A percentile compares a stretch with the other conserved stretches of the same genome.
phyloP scores from a whole-genome alignment of 2,329 filamentous ascomycete species.

The Didymella exigua region DNA sequence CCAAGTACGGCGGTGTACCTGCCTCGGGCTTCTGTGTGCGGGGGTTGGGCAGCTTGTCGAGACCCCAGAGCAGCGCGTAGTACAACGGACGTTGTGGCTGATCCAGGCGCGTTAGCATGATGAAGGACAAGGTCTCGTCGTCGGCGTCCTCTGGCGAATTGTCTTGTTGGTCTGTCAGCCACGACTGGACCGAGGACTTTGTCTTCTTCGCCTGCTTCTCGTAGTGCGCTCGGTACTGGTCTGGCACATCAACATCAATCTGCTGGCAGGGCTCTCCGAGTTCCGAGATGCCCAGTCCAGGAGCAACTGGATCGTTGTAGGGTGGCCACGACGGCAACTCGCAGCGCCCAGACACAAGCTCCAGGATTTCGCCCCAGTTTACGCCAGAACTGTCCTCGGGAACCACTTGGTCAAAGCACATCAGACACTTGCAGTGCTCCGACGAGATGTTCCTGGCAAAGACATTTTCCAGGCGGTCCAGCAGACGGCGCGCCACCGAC shows the following conservation, averaged over 20 bases:
- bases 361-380: constrained; percentile 94
- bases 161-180: constrained; percentile 82
- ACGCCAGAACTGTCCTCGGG: constrained; percentile 65
- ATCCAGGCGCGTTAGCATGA: constrained; percentile 86
- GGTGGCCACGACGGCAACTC: constrained; percentile 90
- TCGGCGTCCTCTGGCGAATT: constrained; percentile 86
- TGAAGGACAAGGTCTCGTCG: constrained; percentile 91
- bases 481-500: constrained; percentile 85
- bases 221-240: constrained; percentile 92
- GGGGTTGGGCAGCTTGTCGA: constrained; percentile 56
- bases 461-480: constrained; percentile 91
- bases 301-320: constrained; percentile 63
- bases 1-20: constrained; percentile 72
- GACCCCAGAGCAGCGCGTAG: constrained; percentile 74
- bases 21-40: constrained; percentile 70
- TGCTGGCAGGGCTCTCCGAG: constrained; percentile 69
- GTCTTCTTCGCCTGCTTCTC: constrained; percentile 91
- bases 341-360: constrained; percentile 86
- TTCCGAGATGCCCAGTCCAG: constrained; percentile 62
- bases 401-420: constrained; percentile 67
- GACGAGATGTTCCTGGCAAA: constrained; percentile 91
- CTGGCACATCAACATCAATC: constrained; percentile 90
- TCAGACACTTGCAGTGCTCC: constrained; percentile 82
- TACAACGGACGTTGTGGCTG: constrained; percentile 78
- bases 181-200: constrained; percentile 85